Evolutionary conservation across 768 basidiomycete species (phyloP).

Genomic region (Hysterangium stoloniferum): DNA sequence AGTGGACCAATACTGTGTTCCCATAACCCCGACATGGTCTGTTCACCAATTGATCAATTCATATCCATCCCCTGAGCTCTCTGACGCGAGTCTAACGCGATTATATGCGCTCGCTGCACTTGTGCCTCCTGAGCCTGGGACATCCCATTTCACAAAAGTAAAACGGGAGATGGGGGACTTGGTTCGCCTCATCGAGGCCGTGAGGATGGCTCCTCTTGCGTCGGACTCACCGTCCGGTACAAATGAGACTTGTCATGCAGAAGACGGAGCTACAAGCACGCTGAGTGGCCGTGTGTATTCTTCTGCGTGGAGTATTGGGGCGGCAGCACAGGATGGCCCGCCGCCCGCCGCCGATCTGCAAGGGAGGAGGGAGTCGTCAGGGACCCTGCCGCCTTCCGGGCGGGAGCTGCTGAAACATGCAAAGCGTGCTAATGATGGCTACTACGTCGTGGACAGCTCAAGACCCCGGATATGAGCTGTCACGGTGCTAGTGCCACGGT

Average conservation of each 20-base stretch:
- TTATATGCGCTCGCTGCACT: conserved; percentile 72
- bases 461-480: no score
- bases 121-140: conserved; percentile 51
- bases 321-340: conserved; percentile 29
- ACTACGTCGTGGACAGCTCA: conserved; percentile 51
- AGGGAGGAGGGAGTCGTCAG: background rate
- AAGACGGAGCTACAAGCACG: conserved; percentile 25
- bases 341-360: conserved; percentile 23
- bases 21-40: conserved; percentile 68
- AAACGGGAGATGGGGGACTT: conserved; percentile 62
- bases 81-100: conserved; percentile 47
- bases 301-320: no score
- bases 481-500: no score
- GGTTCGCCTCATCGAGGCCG: conserved; percentile 72
- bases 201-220: conserved; percentile 28
- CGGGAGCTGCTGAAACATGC: conserved; percentile 44
- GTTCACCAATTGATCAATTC: conserved; percentile 69
- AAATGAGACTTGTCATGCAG: conserved; percentile 9
- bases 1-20: conserved; percentile 57
- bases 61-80: conserved; percentile 60
- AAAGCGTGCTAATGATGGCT: conserved; percentile 39
- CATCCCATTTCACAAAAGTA: conserved; percentile 41
- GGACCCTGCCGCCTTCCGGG: conserved; percentile 26
- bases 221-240: no score
- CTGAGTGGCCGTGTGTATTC: conserved; percentile 36